Base-by-base conservation (phyloP, 2,329 filamentous ascomycete genomes). In the Neonectria punicea region DNA sequence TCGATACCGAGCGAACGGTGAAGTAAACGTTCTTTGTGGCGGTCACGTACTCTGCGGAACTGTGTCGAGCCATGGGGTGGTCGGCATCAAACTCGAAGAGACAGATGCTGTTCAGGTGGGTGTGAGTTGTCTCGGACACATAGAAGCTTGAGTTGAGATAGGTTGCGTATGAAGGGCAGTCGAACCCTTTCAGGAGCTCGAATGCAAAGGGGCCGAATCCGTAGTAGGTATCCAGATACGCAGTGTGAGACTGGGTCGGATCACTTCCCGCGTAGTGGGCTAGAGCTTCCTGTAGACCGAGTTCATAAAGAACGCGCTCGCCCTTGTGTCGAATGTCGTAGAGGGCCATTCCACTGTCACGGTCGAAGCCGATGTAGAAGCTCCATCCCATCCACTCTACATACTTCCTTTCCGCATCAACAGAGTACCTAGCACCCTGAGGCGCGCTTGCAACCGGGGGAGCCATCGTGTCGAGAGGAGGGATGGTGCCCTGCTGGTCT, bases 251-350 rank as follows among this genome's bases (percentile, higher is more conserved):
- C 68, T 82, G 80, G 2, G 81, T 72, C 0, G 84, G 85, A 53
- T 86, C 83, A 46, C 79, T 80, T 5, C 83, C 75, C 1, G 84
- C 82, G 59, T 87, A 87, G 58, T 86, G 83, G 1, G 85, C 82
- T 8, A 87, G 74, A 0, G 86, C 85, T 73, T 89, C 86, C 71
- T 88, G 84, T 0, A 89, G 75, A 3, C 82, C 82, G 1, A 89
- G 77, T 69, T 89, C 86, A 61, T 88, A 89, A 11, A 89, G 76
- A 7, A 89, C 74, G 7, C 85, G 78, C 63, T 86, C 80, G n/a
- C 84, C 85, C 69, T 86, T 85, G 78, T 83, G 87, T 18, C 79
- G 76, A 49, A 89, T 82, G 63, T 89, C 81, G 69, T 83, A 83
- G 0, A 89, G 75, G 0, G 79, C 69, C 47, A 88, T 76, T 0